Percentiles rank a stretch among this genome's conserved stretches.
These are phyloP conservation scores for Bryopsis sp. DNA, from an alignment of 139 green algal genomes.

Conservation along the genomic window DNA sequence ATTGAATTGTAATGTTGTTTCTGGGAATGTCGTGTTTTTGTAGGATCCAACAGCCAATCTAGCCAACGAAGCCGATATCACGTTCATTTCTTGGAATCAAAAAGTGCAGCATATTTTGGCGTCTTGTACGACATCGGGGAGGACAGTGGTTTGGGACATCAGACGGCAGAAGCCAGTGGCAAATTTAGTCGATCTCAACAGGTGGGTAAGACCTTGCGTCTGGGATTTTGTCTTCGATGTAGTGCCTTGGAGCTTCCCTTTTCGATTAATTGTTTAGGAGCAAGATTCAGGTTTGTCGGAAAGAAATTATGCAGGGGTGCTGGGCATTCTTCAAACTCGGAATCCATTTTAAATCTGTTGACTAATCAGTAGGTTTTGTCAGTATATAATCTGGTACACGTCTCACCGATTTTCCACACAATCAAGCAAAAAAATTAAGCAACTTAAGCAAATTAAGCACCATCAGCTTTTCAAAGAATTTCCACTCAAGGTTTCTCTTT, in stretches of 20 bases:
- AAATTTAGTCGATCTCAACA: constrained; percentile 63
- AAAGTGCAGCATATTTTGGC: constrained; percentile 96
- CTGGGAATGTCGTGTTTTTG: no score
- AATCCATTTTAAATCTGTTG: no score
- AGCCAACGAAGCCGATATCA: constrained; percentile 51
- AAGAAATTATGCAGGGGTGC: no score
- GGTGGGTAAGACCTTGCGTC: constrained; percentile 22
- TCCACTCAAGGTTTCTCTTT: constrained; percentile 6
- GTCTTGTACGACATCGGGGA: constrained; percentile 50
- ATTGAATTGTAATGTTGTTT: no score
- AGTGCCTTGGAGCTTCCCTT: no score
- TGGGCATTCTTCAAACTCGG: no score
- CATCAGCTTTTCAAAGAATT: neutral
- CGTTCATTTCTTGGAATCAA: constrained; percentile 82
- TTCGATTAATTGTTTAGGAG: no score
- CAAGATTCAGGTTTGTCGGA: no score
- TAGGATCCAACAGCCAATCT: constrained; percentile 28
- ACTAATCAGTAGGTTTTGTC: no score
- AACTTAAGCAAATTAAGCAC: neutral
- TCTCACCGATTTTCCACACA: no score
- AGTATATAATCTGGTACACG: no score
- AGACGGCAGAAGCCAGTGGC: constrained; percentile 89
- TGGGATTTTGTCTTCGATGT: neutral
- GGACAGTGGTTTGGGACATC: constrained; percentile 89
- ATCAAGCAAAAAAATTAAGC: neutral